phyloP scores from a whole-genome alignment of 2,329 filamentous ascomycete species.

The Paraphaeosphaeria minitans region DNA sequence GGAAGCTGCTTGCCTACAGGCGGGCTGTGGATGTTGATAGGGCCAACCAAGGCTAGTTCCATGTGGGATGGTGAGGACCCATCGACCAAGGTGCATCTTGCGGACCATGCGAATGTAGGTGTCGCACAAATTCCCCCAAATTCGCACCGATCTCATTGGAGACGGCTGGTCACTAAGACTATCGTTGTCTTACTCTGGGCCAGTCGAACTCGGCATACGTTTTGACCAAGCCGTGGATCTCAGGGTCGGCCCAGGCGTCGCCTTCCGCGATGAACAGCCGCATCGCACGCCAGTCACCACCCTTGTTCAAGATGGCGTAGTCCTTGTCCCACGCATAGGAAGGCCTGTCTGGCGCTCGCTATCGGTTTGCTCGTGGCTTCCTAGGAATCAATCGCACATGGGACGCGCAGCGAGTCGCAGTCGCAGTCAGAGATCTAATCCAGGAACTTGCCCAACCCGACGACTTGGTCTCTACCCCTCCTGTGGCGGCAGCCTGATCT shows the following conservation, averaged over 20 bases:
- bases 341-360: background rate
- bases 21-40: constrained; percentile 24
- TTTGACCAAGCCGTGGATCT: constrained; percentile 15
- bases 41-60: constrained; percentile 31
- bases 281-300: constrained; percentile 28
- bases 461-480: constrained; percentile 10
- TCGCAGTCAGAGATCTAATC: constrained; percentile 11
- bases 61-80: constrained; percentile 33
- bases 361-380: background rate
- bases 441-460: constrained; percentile 10
- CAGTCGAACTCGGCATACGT: constrained; percentile 21
- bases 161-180: constrained; percentile 16
- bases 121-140: constrained; percentile 26
- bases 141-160: constrained; percentile 30
- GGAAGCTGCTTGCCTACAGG: constrained; percentile 12
- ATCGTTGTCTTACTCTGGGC: constrained; percentile 22
- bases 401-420: background rate
- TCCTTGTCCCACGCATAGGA: background rate
- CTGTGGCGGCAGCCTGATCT: constrained; percentile 8
- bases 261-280: constrained; percentile 29
- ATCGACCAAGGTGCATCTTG: constrained; percentile 25
- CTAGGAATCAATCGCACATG: background rate
- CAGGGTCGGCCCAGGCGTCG: constrained; percentile 22
- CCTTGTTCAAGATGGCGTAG: background rate
- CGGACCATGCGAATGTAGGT: constrained; percentile 25